Evolutionary conservation across 345 rosid species (phyloP).

Genomic region (Erysimum cheiranthoides): DNA sequence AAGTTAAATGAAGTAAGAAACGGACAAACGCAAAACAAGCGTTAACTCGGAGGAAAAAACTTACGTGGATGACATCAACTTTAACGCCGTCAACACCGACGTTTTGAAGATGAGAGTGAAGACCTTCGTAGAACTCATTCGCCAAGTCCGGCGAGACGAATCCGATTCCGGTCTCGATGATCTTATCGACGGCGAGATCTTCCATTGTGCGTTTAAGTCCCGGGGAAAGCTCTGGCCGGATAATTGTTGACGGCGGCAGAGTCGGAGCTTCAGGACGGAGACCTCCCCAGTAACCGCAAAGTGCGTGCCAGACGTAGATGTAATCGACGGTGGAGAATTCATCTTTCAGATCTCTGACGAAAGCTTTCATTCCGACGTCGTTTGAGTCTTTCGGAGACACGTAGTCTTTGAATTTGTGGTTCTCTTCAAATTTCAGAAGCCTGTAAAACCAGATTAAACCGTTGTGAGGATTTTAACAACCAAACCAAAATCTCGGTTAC

Average conservation of each 20-base stretch:
- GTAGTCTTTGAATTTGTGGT: conserved; percentile 82
- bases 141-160: conserved; percentile 72
- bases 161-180: conserved; percentile 71
- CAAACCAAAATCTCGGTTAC: neutral
- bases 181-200: conserved; percentile 95
- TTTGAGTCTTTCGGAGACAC: conserved; percentile 47
- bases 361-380: conserved; percentile 77
- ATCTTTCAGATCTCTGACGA: conserved; percentile 75
- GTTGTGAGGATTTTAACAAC: conserved; percentile 11
- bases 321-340: conserved; percentile 76
- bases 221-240: conserved; percentile 67
- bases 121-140: conserved; percentile 77
- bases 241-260: conserved; percentile 54
- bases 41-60: conserved; percentile 30
- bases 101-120: conserved; percentile 73
- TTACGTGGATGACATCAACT: conserved; percentile 97
- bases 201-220: conserved; percentile 82
- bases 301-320: conserved; percentile 96
- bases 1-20: neutral
- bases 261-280: conserved; percentile 74
- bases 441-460: conserved; percentile 49
- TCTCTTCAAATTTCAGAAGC: conserved; percentile 78
- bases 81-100: conserved; percentile 96
- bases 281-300: conserved; percentile 99
- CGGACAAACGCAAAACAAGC: neutral